Conservation (phyloP, 805 yeast species). For the Yarrowia alimentaria region DNA sequence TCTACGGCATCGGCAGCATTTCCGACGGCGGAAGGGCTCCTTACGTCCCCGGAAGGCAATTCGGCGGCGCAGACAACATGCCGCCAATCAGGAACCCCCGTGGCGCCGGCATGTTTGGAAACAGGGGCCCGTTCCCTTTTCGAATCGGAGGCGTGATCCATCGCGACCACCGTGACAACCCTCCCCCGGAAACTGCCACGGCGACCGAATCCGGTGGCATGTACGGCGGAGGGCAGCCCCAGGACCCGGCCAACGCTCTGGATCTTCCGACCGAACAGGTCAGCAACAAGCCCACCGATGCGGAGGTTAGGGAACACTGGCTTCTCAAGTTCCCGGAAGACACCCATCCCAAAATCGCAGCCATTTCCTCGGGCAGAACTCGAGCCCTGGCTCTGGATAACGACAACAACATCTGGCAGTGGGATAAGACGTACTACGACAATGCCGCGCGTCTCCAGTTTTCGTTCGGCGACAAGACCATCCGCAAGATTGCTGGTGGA, state of each 20-base stretch:
- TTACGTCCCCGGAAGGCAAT: conserved; percentile 4
- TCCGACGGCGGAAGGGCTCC: conserved; percentile 34
- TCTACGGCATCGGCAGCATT: conserved; percentile 51
- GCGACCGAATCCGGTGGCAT: too few relatives aligned
- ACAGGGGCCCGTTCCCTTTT: too few relatives aligned
- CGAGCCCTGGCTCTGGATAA: conserved; percentile 63
- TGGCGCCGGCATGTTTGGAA: neutral
- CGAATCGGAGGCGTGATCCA: neutral
- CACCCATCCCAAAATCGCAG: conserved; percentile 41
- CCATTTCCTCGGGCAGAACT: conserved; percentile 60
- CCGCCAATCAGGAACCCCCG: conserved; percentile 2
- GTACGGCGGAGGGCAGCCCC: conserved; percentile 20
- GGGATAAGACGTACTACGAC: conserved; percentile 49
- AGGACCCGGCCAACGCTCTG: too few relatives aligned
- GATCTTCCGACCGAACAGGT: too few relatives aligned
- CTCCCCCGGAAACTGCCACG: too few relatives aligned
- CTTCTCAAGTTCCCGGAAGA: conserved; percentile 21
- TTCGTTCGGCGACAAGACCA: conserved; percentile 27
- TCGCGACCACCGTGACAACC: too few relatives aligned
- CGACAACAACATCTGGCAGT: conserved; percentile 51
- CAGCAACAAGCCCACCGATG: conserved; percentile 6
- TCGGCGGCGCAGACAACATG: neutral
- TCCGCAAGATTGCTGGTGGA: conserved; percentile 54
- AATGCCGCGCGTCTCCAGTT: conserved; percentile 30
- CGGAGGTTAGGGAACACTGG: conserved; percentile 13